Evolutionary conservation across 176 grass and related monocot genomes (phyloP).

Genomic region (Hyparrhenia diplandra): DNA sequence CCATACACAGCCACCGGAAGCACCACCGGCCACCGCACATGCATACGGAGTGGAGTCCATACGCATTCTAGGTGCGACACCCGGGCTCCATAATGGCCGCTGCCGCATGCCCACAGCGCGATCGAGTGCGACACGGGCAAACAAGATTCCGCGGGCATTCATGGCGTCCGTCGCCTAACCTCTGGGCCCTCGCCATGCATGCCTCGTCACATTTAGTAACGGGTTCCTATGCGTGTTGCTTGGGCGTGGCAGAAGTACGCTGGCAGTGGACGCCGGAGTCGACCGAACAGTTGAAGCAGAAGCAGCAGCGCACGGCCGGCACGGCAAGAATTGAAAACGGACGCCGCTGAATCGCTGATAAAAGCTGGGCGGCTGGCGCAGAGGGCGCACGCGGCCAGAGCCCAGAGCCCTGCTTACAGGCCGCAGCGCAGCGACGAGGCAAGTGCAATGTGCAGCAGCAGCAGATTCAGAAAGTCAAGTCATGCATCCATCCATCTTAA

Average conservation of each 20-base stretch:
- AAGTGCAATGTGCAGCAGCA: background rate
- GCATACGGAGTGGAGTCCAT: background rate
- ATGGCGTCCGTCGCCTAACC: background rate
- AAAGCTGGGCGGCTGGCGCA: background rate
- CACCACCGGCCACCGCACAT: background rate
- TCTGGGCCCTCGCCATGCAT: background rate
- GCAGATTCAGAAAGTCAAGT: background rate
- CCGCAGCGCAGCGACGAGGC: background rate
- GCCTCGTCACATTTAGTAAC: constrained; percentile 6
- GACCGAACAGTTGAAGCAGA: background rate
- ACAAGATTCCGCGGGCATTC: constrained; percentile 16
- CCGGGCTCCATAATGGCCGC: background rate
- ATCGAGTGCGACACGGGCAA: background rate
- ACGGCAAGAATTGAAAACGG: constrained; percentile 2
- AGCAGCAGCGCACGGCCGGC: background rate
- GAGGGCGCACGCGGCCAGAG: background rate
- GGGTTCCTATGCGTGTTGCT: background rate
- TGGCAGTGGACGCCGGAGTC: background rate
- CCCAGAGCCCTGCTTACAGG: too few species aligned
- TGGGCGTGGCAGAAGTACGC: background rate
- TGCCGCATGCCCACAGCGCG: background rate
- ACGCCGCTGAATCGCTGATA: background rate
- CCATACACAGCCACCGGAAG: too few species aligned
- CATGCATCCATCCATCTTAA: background rate
- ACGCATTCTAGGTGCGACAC: constrained; percentile 3